Conservation (phyloP, 75 land plant genomes). For the Pinus albicaulis region DNA sequence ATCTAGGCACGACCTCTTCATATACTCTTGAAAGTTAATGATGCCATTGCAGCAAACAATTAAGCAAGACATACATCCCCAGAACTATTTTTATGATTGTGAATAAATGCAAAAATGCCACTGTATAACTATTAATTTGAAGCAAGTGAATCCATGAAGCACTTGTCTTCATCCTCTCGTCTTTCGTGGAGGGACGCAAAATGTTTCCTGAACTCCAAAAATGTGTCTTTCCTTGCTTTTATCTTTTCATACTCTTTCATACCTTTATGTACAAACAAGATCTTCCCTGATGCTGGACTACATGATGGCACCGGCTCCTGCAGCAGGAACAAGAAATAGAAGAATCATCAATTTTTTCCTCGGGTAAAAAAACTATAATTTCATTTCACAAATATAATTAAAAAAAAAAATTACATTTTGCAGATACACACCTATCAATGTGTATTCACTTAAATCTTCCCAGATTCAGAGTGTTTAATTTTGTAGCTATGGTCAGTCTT, state of each 20-base stretch:
- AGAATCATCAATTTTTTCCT: too few species aligned
- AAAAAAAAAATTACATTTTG: too few species aligned
- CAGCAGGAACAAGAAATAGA: background rate
- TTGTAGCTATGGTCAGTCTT: too few species aligned
- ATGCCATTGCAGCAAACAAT: background rate
- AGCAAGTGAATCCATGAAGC: background rate
- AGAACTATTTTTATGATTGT: too few species aligned
- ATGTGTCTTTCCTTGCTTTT: background rate
- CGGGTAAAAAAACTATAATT: too few species aligned
- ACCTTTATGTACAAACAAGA: background rate
- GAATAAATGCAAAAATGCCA: background rate
- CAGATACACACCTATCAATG: too few species aligned
- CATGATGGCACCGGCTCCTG: too few species aligned
- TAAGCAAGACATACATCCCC: too few species aligned
- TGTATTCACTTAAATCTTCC: too few species aligned
- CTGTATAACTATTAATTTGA: background rate
- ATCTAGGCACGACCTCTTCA: background rate
- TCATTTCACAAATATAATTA: too few species aligned
- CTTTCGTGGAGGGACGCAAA: conserved; percentile 1
- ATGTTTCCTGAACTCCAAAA: conserved; percentile 4
- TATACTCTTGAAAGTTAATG: too few species aligned
- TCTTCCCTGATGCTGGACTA: background rate
- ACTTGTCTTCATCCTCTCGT: background rate
- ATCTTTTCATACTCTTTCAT: background rate
- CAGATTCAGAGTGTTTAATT: too few species aligned